Evolutionary conservation across 495 filamentous ascomycete species (phyloP).

Genomic region (Cladorrhinum samala): DNA sequence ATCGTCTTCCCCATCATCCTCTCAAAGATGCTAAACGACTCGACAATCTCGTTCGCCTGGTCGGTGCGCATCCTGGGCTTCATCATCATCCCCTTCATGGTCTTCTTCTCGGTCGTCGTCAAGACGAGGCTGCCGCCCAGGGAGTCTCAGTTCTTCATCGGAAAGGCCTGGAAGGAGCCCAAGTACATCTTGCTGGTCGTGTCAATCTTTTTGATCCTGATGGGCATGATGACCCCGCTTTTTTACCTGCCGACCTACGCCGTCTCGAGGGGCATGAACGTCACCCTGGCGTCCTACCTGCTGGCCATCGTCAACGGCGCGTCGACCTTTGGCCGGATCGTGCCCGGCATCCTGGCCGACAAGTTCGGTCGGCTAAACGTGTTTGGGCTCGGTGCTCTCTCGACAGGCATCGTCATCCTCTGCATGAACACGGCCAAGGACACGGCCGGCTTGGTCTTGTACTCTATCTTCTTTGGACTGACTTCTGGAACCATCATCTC

Average conservation of each 20-base stretch:
- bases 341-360: constrained; percentile 51
- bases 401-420: constrained; percentile 37
- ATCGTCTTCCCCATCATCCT: constrained; percentile 45
- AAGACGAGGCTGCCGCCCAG: constrained; percentile 41
- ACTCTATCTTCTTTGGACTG: constrained; percentile 32
- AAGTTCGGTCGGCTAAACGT: constrained; percentile 49
- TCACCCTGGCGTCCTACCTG: constrained; percentile 48
- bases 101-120: constrained; percentile 37
- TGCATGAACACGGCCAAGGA: constrained; percentile 33
- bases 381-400: constrained; percentile 27
- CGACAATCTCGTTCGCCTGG: constrained; percentile 52
- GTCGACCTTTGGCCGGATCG: constrained; percentile 51
- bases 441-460: constrained; percentile 38
- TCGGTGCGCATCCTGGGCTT: constrained; percentile 54
- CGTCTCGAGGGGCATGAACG: constrained; percentile 38
- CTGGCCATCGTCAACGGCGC: constrained; percentile 48
- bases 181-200: constrained; percentile 33
- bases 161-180: constrained; percentile 34
- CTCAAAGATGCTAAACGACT: constrained; percentile 34
- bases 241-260: constrained; percentile 55
- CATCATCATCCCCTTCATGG: constrained; percentile 43
- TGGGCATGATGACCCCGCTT: constrained; percentile 52
- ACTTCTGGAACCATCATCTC: constrained; percentile 43
- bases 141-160: constrained; percentile 36
- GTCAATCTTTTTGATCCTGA: constrained; percentile 37